phyloP scores from a whole-genome alignment of 148 eudicot species.

The Rhododendron griersonianum region DNA sequence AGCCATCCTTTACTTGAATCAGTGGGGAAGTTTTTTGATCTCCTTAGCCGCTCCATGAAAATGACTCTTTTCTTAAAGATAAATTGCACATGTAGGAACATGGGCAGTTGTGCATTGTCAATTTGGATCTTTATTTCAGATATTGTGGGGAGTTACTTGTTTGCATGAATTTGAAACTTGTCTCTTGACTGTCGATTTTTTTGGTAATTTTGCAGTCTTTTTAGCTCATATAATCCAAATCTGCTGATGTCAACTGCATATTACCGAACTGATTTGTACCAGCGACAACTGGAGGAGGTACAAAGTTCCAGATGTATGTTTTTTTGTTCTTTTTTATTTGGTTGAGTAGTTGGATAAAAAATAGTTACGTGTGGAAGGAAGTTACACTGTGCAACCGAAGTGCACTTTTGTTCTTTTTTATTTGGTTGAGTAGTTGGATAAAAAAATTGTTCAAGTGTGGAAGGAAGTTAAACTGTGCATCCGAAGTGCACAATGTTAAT shows the following conservation, averaged over 20 bases:
- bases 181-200: neutral
- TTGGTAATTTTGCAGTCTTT: slow-evolving; percentile 55
- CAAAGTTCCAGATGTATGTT: slow-evolving; percentile 17
- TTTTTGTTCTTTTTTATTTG: neutral
- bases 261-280: slow-evolving; percentile 83
- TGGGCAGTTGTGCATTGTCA: neutral
- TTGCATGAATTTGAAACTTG: neutral
- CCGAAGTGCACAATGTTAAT: neutral
- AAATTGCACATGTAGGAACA: neutral
- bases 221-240: slow-evolving; percentile 76
- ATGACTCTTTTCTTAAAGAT: neutral
- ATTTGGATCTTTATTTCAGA: neutral
- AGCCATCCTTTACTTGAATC: neutral
- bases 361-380: neutral
- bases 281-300: slow-evolving; percentile 75
- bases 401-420: neutral
- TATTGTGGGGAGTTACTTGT: neutral
- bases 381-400: neutral
- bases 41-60: neutral
- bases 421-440: neutral
- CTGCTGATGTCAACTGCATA: slow-evolving; percentile 86
- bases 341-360: neutral
- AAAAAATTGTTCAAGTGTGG: neutral
- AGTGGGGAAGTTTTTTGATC: neutral
- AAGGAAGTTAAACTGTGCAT: neutral